Percentiles rank a stretch among this genome's conserved stretches.
These are phyloP conservation scores for Diaporthe australafricana DNA, from an alignment of 2,329 filamentous ascomycete species.

Conservation along the genomic window DNA sequence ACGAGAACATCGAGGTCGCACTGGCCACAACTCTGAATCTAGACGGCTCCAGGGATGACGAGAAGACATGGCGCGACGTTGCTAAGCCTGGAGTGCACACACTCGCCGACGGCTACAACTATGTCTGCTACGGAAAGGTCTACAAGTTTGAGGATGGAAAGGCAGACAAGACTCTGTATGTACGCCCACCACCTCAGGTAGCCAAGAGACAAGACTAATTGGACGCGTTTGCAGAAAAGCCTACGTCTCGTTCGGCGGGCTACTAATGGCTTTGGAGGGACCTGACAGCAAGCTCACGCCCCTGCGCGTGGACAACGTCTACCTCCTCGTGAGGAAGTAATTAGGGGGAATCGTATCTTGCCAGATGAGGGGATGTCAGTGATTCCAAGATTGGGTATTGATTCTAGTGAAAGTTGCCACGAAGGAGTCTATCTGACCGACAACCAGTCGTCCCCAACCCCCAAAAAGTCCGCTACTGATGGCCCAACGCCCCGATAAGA, in stretches of 20 bases:
- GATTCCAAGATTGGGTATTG: constrained; percentile 26
- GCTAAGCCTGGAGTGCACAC: constrained; percentile 67
- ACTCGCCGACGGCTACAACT: constrained; percentile 84
- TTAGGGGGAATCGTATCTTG: neutral
- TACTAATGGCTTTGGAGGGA: constrained; percentile 90
- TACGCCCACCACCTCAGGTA: constrained; percentile 39
- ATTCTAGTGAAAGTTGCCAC: constrained; percentile 7
- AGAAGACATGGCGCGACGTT: constrained; percentile 84
- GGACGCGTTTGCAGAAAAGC: constrained; percentile 74
- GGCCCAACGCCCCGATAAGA: neutral
- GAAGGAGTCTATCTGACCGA: constrained; percentile 30
- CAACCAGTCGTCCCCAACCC: constrained; percentile 6
- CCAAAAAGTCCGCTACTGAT: neutral
- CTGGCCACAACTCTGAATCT: constrained; percentile 87
- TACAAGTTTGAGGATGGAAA: constrained; percentile 87
- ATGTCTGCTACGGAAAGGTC: constrained; percentile 89
- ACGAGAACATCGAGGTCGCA: constrained; percentile 83
- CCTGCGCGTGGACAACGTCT: constrained; percentile 91
- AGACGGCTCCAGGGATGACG: constrained; percentile 84
- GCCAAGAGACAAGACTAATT: neutral
- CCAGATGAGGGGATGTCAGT: neutral
- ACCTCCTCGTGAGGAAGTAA: constrained; percentile 93
- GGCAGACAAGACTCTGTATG: constrained; percentile 88
- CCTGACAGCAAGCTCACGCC: constrained; percentile 96
- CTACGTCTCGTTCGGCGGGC: constrained; percentile 92